These are phyloP conservation scores for Nigrospora sphaerica DNA, from an alignment of 2,329 filamentous ascomycete genomes.

Conservation along the genomic window DNA sequence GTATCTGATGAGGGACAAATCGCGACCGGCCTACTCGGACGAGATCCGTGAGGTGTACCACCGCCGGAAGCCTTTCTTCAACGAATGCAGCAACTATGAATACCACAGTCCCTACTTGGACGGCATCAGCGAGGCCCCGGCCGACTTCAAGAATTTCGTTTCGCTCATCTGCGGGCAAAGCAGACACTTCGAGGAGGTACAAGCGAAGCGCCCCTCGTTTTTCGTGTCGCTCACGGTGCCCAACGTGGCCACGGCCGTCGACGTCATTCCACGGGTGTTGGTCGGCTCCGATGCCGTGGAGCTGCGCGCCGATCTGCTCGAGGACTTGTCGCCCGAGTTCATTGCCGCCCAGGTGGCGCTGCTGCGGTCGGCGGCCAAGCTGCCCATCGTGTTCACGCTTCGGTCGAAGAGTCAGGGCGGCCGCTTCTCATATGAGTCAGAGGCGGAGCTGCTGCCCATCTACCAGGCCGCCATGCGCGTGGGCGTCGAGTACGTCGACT, in stretches of 20 bases:
- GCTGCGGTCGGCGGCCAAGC: constrained; percentile 61
- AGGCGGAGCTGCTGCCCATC: constrained; percentile 63
- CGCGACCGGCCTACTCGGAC: constrained; percentile 83
- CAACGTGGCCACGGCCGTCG: constrained; percentile 55
- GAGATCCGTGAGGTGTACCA: constrained; percentile 89
- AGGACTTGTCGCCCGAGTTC: constrained; percentile 69
- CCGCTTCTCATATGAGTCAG: constrained; percentile 71
- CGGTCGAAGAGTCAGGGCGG: constrained; percentile 83
- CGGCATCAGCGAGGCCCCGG: constrained; percentile 37
- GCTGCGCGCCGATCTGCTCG: constrained; percentile 82
- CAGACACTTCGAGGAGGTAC: constrained; percentile 45
- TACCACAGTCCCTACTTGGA: constrained; percentile 73
- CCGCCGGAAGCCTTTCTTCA: constrained; percentile 81
- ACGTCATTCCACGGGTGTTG: constrained; percentile 63
- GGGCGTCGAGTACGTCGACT: constrained; percentile 86
- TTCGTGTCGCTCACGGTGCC: constrained; percentile 89
- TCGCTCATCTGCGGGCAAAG: constrained; percentile 59
- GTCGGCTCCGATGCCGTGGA: constrained; percentile 91
- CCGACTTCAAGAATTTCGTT: constrained; percentile 70
- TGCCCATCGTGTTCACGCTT: constrained; percentile 89
- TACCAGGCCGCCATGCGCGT: constrained; percentile 75
- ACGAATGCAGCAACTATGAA: constrained; percentile 88
- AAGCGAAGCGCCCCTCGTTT: constrained; percentile 70
- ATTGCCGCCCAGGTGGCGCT: constrained; percentile 76
- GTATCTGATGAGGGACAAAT: constrained; percentile 83